Evolutionary conservation across 2,329 filamentous ascomycete genomes (phyloP).

Genomic region (Penicillium psychrosexuale): DNA sequence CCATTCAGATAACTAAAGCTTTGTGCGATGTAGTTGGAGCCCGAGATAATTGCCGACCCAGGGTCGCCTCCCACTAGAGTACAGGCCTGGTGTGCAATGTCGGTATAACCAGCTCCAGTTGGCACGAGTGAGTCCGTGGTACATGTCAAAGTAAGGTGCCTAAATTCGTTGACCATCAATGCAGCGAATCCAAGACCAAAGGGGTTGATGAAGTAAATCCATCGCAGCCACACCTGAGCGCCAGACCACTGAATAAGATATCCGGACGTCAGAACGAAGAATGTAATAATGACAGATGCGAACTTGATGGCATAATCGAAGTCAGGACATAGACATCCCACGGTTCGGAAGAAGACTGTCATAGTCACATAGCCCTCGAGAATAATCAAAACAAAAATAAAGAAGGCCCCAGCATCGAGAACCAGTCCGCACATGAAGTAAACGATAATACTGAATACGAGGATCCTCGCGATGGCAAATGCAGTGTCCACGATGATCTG

Average conservation of each 20-base stretch:
- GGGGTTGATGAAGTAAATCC: constrained; percentile 76
- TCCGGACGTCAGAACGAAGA: constrained; percentile 77
- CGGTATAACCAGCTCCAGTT: constrained; percentile 63
- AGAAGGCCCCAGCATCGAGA: constrained; percentile 71
- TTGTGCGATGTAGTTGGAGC: constrained; percentile 64
- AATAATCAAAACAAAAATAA: constrained; percentile 71
- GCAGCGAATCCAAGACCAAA: constrained; percentile 71
- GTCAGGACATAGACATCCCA: constrained; percentile 71
- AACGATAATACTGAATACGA: constrained; percentile 70
- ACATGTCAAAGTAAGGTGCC: constrained; percentile 65
- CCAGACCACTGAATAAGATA: constrained; percentile 78
- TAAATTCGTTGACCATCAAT: constrained; percentile 87
- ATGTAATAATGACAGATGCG: constrained; percentile 71
- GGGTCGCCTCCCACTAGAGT: constrained; percentile 69
- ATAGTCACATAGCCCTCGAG: constrained; percentile 67
- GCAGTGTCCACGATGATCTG: constrained; percentile 76
- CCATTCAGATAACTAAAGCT: constrained; percentile 64
- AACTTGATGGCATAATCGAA: constrained; percentile 86
- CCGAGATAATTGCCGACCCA: constrained; percentile 63
- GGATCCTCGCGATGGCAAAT: constrained; percentile 67
- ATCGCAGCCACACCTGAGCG: constrained; percentile 72
- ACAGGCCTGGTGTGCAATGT: constrained; percentile 75
- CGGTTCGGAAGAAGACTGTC: constrained; percentile 73
- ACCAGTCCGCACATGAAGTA: constrained; percentile 74
- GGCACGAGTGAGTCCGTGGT: constrained; percentile 67